These are phyloP conservation scores for Penicillium sp. DNA, from an alignment of 2,329 filamentous ascomycete genomes.

Conservation along the genomic window DNA sequence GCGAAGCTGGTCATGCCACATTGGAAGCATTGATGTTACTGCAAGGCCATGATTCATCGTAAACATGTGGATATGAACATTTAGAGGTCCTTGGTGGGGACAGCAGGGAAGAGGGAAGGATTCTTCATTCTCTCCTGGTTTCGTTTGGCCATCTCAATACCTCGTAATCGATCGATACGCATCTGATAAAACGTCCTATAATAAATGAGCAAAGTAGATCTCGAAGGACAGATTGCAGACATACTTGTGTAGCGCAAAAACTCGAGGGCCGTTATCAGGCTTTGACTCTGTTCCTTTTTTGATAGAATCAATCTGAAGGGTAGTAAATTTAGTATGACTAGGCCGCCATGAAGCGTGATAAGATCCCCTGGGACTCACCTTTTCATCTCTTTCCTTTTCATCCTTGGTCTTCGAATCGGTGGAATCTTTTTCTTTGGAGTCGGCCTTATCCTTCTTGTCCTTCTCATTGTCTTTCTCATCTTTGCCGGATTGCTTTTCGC, in stretches of 20 bases:
- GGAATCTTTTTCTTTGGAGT: constrained; percentile 47
- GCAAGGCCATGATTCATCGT: neutral
- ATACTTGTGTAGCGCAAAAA: constrained; percentile 83
- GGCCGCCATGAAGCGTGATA: constrained; percentile 8
- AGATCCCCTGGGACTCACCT: constrained; percentile 44
- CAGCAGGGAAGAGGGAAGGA: constrained; percentile 80
- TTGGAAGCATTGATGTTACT: neutral
- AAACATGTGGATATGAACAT: neutral
- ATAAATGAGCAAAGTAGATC: neutral
- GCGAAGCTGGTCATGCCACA: neutral
- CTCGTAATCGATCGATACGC: constrained; percentile 75
- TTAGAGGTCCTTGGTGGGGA: constrained; percentile 64
- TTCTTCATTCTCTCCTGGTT: constrained; percentile 80
- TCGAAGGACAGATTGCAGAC: constrained; percentile 15
- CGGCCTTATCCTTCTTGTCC: constrained; percentile 46
- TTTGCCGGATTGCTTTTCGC: constrained; percentile 53
- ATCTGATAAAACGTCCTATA: constrained; percentile 81
- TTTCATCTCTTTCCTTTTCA: constrained; percentile 57
- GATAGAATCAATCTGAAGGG: constrained; percentile 45
- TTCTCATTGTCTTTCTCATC: constrained; percentile 55
- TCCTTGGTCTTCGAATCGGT: constrained; percentile 42
- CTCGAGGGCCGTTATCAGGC: constrained; percentile 70
- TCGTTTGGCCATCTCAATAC: constrained; percentile 76
- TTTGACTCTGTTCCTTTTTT: constrained; percentile 49
- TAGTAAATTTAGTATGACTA: constrained; percentile 1